A percentile compares a stretch with the other conserved stretches of the same genome.
These are phyloP conservation scores for Echria macrotheca DNA, from an alignment of 495 filamentous ascomycete genomes.

Conservation along the genomic window DNA sequence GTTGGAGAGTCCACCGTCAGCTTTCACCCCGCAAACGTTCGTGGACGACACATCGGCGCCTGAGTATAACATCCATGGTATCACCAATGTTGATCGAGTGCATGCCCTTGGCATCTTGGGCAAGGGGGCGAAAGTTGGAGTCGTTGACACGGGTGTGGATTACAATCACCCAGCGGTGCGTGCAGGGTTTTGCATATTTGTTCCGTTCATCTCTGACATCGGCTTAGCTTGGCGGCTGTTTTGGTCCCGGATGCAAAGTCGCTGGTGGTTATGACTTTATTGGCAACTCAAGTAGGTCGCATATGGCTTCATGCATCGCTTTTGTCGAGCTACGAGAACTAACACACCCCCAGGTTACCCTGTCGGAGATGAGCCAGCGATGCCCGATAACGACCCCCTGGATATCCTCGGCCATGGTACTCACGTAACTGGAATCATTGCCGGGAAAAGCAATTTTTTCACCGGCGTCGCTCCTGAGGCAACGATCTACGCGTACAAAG, in stretches of 20 bases:
- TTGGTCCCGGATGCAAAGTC: background rate
- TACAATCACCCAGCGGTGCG: slow-evolving; percentile 10
- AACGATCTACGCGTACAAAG: slow-evolving; percentile 38
- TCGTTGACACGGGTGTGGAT: slow-evolving; percentile 37
- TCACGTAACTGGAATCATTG: slow-evolving; percentile 39
- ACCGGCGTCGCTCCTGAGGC: slow-evolving; percentile 43
- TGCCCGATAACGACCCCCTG: background rate
- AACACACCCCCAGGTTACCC: too few species aligned
- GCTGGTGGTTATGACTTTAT: slow-evolving; percentile 32
- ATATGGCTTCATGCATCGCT: too few species aligned
- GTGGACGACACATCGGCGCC: slow-evolving; percentile 7
- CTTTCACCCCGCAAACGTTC: background rate
- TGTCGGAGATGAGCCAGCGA: background rate
- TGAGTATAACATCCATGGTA: slow-evolving; percentile 13
- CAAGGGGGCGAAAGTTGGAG: slow-evolving; percentile 15
- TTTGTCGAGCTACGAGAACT: too few species aligned
- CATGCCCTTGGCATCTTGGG: slow-evolving; percentile 16
- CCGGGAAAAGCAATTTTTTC: slow-evolving; percentile 34
- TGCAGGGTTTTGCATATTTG: background rate
- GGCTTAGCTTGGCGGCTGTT: background rate
- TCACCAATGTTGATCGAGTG: slow-evolving; percentile 15
- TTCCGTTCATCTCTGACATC: background rate
- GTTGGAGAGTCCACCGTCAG: slow-evolving; percentile 2
- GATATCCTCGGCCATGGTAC: slow-evolving; percentile 32
- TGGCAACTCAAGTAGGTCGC: slow-evolving; percentile 26